Conservation (phyloP, 208 protist genomes). For the Vickermania spadyakhi region DNA sequence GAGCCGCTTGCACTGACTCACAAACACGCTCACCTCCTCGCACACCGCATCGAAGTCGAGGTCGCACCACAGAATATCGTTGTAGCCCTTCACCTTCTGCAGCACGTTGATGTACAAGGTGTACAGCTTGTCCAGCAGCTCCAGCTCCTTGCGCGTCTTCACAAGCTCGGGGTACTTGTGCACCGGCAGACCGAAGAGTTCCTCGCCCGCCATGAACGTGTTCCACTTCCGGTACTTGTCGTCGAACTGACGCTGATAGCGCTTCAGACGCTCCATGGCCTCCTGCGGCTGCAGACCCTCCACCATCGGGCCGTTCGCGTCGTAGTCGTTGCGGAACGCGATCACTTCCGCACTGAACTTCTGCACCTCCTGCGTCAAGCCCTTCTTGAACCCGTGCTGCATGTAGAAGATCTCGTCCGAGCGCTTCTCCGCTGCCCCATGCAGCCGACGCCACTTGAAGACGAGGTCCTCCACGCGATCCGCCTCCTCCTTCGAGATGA, state of each 20-base stretch:
- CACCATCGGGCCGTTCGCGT: constrained; percentile 94
- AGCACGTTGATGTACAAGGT: constrained; percentile 93
- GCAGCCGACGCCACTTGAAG: constrained; percentile 90
- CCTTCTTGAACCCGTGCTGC: constrained; percentile 91
- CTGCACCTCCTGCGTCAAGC: constrained; percentile 90
- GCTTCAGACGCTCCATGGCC: constrained; percentile 93
- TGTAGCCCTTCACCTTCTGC: constrained; percentile 91
- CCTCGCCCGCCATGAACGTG: constrained; percentile 92
- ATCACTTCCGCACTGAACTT: constrained; percentile 90
- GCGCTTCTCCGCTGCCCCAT: constrained; percentile 58
- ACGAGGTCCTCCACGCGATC: constrained; percentile 92
- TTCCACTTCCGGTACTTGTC: constrained; percentile 94
- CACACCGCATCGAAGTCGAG: constrained; percentile 92
- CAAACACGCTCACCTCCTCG: constrained; percentile 88
- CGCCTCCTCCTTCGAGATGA: constrained; percentile 94
- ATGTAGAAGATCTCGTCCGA: constrained; percentile 88
- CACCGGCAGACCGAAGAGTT: constrained; percentile 92
- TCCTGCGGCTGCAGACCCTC: constrained; percentile 88
- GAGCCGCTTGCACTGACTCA: constrained; percentile 84
- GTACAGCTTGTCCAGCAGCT: constrained; percentile 94
- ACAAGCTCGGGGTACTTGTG: constrained; percentile 93
- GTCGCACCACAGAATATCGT: constrained; percentile 93
- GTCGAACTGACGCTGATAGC: constrained; percentile 93
- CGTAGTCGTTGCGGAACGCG: constrained; percentile 93
- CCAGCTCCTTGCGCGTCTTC: constrained; percentile 90